A percentile compares a stretch with the other conserved stretches of the same genome.
Evolutionary conservation across 495 filamentous ascomycete genomes (phyloP).

Genomic region (Penicillium subrubescens): DNA sequence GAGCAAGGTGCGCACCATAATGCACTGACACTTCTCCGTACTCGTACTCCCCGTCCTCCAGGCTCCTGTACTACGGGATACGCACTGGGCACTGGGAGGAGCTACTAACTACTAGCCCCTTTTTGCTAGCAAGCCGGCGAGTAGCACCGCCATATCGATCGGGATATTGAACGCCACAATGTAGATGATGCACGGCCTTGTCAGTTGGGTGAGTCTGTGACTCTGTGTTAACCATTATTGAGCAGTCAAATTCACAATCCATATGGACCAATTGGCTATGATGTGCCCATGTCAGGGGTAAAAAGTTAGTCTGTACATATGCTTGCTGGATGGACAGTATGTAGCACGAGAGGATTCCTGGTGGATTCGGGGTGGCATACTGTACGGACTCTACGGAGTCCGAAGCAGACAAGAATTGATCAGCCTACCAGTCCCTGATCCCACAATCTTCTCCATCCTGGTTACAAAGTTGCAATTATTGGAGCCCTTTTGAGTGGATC

Average conservation of each 20-base stretch:
- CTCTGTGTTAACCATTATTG: background rate
- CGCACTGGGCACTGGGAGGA: background rate
- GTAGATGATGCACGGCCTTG: background rate
- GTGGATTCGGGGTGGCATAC: background rate
- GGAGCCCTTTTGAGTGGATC: background rate
- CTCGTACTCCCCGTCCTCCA: too few relatives aligned
- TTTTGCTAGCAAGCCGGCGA: background rate
- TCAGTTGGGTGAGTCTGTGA: background rate
- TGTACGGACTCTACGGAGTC: background rate
- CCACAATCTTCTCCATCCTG: background rate
- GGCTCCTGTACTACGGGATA: background rate
- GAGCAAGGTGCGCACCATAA: background rate
- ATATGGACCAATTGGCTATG: background rate
- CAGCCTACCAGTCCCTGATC: background rate
- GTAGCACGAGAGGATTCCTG: background rate
- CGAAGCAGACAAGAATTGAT: background rate
- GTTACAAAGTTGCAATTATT: background rate
- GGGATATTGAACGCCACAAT: slow-evolving; percentile 5
- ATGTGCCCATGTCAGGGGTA: background rate
- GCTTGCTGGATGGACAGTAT: background rate
- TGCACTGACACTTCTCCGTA: too few relatives aligned
- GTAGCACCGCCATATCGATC: background rate
- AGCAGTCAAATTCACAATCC: background rate
- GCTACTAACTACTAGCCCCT: background rate
- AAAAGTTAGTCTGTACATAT: background rate